Conservation (phyloP, 345 rosid genomes). For the Aegle marmelos region DNA sequence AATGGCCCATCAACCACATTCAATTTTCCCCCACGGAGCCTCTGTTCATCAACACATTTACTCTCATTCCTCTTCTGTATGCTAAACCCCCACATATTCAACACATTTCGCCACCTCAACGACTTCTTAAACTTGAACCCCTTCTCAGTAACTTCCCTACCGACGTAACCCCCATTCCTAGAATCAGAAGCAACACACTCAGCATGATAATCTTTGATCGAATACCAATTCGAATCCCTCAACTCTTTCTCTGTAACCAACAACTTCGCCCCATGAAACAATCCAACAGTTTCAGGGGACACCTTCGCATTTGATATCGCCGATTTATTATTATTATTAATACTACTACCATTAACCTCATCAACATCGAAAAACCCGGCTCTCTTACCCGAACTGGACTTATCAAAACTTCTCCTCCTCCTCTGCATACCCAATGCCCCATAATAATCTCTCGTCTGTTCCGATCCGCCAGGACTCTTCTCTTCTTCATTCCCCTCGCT, state of each 20-base stretch:
- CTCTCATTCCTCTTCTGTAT: conserved; percentile 46
- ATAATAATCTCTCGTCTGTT: conserved; percentile 76
- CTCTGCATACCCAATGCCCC: conserved; percentile 39
- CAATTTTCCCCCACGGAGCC: conserved; percentile 32
- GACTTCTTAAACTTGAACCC: conserved; percentile 40
- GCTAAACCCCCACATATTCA: conserved; percentile 75
- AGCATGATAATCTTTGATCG: conserved; percentile 32
- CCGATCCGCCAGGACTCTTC: conserved; percentile 70
- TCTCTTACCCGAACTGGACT: conserved; percentile 51
- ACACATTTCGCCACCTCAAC: conserved; percentile 47
- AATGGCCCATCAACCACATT: conserved; percentile 38
- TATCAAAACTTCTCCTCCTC: conserved; percentile 71
- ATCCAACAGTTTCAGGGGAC: conserved; percentile 60
- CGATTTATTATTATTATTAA: conserved; percentile 4
- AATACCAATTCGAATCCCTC: conserved; percentile 58
- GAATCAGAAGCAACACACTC: conserved; percentile 35
- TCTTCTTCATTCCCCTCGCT: conserved; percentile 34
- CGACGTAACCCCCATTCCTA: conserved; percentile 49
- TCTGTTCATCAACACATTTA: conserved; percentile 31
- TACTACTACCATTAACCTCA: conserved; percentile 35
- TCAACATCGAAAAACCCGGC: conserved; percentile 58
- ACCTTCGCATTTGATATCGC: conserved; percentile 58
- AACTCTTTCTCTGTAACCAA: conserved; percentile 54
- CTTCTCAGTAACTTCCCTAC: conserved; percentile 33
- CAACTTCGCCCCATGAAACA: conserved; percentile 60